Conservation (phyloP, 2,329 filamentous ascomycete species). For the Monilinia fructigena region DNA sequence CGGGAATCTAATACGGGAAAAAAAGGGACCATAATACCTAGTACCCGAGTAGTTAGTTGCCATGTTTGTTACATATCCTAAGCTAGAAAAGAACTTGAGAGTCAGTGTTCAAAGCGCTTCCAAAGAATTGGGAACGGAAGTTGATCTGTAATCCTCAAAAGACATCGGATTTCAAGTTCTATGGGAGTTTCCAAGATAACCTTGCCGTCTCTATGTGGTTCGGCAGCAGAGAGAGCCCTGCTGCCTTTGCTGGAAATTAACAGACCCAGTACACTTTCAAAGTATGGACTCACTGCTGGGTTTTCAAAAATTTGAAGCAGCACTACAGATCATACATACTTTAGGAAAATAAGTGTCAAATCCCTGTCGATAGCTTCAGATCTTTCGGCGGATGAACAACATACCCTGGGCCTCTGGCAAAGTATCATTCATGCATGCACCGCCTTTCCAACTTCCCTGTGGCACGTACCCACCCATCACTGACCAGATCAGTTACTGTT, state of each 20-base stretch:
- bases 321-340: not conserved
- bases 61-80: not conserved
- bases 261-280: slow-evolving; percentile 7
- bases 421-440: slow-evolving; percentile 20
- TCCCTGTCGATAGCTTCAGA: not conserved
- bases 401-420: slow-evolving; percentile 9
- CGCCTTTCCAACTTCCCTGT: slow-evolving; percentile 10
- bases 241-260: slow-evolving; percentile 9
- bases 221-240: not conserved
- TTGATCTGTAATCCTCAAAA: not conserved
- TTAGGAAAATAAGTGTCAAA: not conserved
- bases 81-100: not conserved
- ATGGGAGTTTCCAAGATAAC: not conserved
- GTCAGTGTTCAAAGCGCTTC: not conserved
- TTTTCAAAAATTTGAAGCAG: slow-evolving; percentile 12
- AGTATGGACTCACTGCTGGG: not conserved
- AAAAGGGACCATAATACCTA: too few relatives aligned
- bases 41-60: slow-evolving; percentile 12
- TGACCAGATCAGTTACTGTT: slow-evolving; percentile 18
- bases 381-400: not conserved
- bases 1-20: not conserved
- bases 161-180: slow-evolving; percentile 7
- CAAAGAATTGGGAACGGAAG: not conserved
- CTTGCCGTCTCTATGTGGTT: not conserved
- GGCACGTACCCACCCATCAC: slow-evolving; percentile 16